Conservation (phyloP, 768 basidiomycete genomes). For the Suillus lakei region DNA sequence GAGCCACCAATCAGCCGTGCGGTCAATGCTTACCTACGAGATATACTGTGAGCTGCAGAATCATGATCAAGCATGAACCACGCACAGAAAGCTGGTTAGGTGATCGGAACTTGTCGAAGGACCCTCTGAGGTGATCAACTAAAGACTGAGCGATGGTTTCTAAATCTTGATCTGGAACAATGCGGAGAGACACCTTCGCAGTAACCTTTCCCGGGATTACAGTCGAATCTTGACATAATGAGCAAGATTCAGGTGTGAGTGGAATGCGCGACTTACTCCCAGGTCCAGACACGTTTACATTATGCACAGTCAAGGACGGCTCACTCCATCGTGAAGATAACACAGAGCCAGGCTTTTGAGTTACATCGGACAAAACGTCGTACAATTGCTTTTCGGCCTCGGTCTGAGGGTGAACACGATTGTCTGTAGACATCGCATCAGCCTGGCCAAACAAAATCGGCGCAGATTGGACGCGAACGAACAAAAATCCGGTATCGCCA, state of each 20-base stretch:
- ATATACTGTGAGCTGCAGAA: background rate
- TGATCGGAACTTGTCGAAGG: slow-evolving; percentile 65
- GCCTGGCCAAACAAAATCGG: background rate
- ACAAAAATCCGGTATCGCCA: slow-evolving; percentile 87
- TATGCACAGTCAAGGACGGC: slow-evolving; percentile 89
- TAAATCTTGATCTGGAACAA: slow-evolving; percentile 92
- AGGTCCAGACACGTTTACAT: slow-evolving; percentile 81
- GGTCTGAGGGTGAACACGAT: slow-evolving; percentile 72
- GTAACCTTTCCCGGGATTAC: slow-evolving; percentile 86
- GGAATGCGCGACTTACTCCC: slow-evolving; percentile 54
- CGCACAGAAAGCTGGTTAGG: slow-evolving; percentile 74
- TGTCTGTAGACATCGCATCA: slow-evolving; percentile 52
- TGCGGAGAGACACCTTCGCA: slow-evolving; percentile 87
- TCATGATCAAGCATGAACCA: background rate
- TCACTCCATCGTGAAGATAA: slow-evolving; percentile 86
- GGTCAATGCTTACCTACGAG: slow-evolving; percentile 72
- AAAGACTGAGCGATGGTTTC: slow-evolving; percentile 68
- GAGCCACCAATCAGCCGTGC: slow-evolving; percentile 96
- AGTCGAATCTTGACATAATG: slow-evolving; percentile 63
- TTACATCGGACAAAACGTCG: slow-evolving; percentile 67
- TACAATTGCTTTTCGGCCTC: slow-evolving; percentile 72
- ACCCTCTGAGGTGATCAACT: slow-evolving; percentile 55
- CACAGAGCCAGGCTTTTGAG: slow-evolving; percentile 67
- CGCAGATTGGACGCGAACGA: slow-evolving; percentile 33
- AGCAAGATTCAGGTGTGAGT: background rate